Evolutionary conservation across 345 rosid species (phyloP).

Genomic region (Theobroma cacao): DNA sequence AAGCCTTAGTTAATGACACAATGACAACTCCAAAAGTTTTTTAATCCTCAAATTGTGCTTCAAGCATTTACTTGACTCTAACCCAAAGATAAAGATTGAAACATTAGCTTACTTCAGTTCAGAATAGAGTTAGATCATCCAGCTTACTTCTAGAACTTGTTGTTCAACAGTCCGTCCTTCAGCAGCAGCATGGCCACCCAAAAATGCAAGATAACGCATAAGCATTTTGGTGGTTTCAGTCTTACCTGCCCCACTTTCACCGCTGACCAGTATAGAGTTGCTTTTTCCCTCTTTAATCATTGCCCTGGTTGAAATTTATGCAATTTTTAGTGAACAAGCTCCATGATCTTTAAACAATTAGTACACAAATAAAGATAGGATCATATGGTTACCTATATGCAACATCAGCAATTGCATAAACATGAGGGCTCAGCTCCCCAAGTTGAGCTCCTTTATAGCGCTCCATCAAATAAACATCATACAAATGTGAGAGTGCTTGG

Average conservation of each 20-base stretch:
- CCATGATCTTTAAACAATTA: conserved; percentile 11
- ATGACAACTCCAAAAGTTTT: neutral
- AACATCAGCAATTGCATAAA: conserved; percentile 77
- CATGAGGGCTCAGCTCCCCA: conserved; percentile 71
- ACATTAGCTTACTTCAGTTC: conserved; percentile 22
- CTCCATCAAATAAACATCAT: conserved; percentile 58
- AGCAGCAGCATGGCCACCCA: conserved; percentile 66
- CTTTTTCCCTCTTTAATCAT: conserved; percentile 77
- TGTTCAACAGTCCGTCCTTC: conserved; percentile 79
- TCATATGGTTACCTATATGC: conserved; percentile 62
- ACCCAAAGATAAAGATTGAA: conserved; percentile 14
- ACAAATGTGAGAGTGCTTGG: conserved; percentile 57
- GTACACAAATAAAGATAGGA: neutral
- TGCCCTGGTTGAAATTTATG: conserved; percentile 44
- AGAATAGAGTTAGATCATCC: conserved; percentile 22
- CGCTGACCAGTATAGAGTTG: conserved; percentile 87
- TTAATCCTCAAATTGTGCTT: neutral
- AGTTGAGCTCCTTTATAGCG: conserved; percentile 55
- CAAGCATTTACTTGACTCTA: conserved; percentile 13
- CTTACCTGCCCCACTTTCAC: conserved; percentile 98
- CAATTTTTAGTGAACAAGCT: conserved; percentile 15
- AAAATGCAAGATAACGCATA: conserved; percentile 85
- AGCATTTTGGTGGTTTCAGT: conserved; percentile 95
- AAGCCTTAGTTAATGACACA: neutral
- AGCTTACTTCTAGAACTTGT: conserved; percentile 34